Conservation (phyloP, 169 alveolate species). For the Plasmodium adleri region DNA sequence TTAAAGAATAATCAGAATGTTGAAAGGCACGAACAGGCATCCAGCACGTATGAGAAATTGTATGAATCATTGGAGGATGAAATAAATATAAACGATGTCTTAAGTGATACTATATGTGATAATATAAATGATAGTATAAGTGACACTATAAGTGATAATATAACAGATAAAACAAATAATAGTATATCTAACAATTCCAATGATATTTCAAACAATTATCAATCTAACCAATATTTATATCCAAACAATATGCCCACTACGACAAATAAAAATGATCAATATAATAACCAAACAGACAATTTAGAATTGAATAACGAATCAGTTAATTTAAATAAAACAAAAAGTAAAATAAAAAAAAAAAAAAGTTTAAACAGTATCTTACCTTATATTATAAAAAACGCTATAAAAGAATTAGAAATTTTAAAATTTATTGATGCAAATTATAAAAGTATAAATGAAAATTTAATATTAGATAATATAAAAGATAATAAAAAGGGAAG, state of each 20-base stretch:
- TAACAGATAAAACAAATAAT: background rate
- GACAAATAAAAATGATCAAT: background rate
- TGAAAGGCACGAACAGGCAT: no score
- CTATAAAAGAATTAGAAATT: constrained; percentile 66
- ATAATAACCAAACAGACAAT: background rate
- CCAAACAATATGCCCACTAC: background rate
- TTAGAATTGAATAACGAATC: background rate
- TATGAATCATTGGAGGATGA: background rate
- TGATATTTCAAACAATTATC: background rate
- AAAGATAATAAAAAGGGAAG: constrained; percentile 63
- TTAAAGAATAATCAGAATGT: background rate
- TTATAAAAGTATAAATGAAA: constrained; percentile 64
- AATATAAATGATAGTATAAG: background rate
- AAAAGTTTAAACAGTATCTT: constrained; percentile 21
- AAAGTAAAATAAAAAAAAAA: constrained; percentile 32
- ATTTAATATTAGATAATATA: constrained; percentile 55
- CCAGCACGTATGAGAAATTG: background rate
- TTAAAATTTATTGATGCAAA: constrained; percentile 61
- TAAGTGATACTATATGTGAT: constrained; percentile 9
- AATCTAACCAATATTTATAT: background rate
- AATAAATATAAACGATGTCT: constrained; percentile 6
- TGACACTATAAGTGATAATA: background rate
- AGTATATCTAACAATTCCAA: no score
- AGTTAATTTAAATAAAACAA: constrained; percentile 13
- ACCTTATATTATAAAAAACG: constrained; percentile 50